phyloP scores from a whole-genome alignment of 108 stramenopile species.

The Nannochloropsis gaditana region DNA sequence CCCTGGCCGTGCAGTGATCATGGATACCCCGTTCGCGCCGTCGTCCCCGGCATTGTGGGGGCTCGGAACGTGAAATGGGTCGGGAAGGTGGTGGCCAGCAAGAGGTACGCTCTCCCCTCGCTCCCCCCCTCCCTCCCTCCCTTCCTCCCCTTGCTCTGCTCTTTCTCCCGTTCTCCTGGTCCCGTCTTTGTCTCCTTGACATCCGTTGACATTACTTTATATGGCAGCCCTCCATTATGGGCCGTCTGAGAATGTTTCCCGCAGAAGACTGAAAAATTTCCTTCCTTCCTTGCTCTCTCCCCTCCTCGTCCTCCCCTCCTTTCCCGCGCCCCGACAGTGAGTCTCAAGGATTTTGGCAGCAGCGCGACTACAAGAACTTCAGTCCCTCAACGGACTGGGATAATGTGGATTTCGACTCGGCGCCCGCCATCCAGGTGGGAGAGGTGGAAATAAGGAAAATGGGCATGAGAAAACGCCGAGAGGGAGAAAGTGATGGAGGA shows the following conservation, averaged over 20 bases:
- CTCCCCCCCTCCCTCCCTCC: not conserved
- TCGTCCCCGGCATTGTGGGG: slow-evolving; percentile 84
- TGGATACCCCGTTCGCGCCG: slow-evolving; percentile 84
- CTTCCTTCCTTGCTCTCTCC: not conserved
- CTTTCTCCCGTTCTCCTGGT: not conserved
- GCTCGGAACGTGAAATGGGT: slow-evolving; percentile 70
- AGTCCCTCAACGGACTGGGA: slow-evolving; percentile 52
- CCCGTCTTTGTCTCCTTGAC: not conserved
- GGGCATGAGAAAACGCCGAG: no score
- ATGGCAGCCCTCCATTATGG: no score
- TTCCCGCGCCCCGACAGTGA: slow-evolving; percentile 29
- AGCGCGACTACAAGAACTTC: slow-evolving; percentile 51
- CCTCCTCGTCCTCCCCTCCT: not conserved
- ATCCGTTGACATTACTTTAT: no score
- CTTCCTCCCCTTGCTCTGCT: not conserved
- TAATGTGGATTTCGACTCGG: slow-evolving; percentile 54
- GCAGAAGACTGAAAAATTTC: not conserved
- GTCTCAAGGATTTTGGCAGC: slow-evolving; percentile 63
- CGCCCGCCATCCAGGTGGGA: slow-evolving; percentile 6
- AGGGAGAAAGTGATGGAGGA: not conserved
- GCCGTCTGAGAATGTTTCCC: no score
- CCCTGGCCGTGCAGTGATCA: slow-evolving; percentile 69
- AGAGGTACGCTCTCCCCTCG: not conserved
- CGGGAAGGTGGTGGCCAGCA: slow-evolving; percentile 50
- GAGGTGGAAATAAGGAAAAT: not conserved